Base-by-base conservation (phyloP, 163 green algal species). In the Scenedesmus sp. region DNA sequence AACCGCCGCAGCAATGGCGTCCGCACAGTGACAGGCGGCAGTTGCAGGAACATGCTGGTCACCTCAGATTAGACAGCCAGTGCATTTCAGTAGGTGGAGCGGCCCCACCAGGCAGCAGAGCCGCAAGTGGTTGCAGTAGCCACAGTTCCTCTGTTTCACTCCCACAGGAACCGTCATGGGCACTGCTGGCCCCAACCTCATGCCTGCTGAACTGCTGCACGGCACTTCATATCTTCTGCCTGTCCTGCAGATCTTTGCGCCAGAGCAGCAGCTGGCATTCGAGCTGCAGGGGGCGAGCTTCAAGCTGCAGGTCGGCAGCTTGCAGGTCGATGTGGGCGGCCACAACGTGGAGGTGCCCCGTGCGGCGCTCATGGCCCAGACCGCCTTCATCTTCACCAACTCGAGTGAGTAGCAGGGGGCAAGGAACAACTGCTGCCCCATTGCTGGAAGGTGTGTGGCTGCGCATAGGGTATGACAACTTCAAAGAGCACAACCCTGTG, bases 231-330 rank as follows among this genome's bases (percentile, higher is more conserved):
- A 12, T 37, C n/a, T 53, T 15, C 46, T 24, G 18, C 2, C 72
- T 37, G 43, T 16, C 53, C 33, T 40, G 42, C 94, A 99, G 96
- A 93, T 99, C 2, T 95, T 99, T 9, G 96, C 94, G 0, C 83
- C 95, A 4, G 93, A 94, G 9, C 98, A 99, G 93, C 92, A 96
- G 59, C 33, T 98, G 0, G 95, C 95, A 0, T 99, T 99, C 93
- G 97, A 99, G 89, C 98, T 96, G 83, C 95, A 97, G 68, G 97
- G 96, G 30, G 94, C 79, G 79, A 99, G 99, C 93, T 99, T 96
- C 87, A 87, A 97, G 65, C 90, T 99, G 26, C 93, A 78, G 0
- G 93, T 99, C 0, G 91, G 88, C 44, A 93, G 97, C 78, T 65
- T 97, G 43, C 89, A 96, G 61, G 89, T 96, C 35, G 96, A 95